Percentiles rank a stretch among this genome's conserved stretches.
phyloP scores from a whole-genome alignment of 495 filamentous ascomycete species.

The Trichocladium antarcticum region DNA sequence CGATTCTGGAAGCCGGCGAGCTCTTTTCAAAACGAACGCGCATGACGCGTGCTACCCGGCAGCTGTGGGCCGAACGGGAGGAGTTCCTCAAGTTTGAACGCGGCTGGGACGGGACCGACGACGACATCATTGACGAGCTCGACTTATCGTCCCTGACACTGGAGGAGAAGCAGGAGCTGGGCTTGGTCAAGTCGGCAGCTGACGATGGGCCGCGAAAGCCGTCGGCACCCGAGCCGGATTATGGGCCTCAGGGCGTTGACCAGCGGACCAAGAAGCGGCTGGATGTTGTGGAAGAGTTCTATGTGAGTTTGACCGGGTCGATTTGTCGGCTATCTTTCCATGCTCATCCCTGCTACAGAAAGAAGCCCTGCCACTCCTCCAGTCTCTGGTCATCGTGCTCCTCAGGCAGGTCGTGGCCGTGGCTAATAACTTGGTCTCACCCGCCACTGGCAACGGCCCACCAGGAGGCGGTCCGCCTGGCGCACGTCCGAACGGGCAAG shows the following conservation, averaged over 20 bases:
- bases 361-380: slow-evolving; percentile 68
- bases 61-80: slow-evolving; percentile 90
- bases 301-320: slow-evolving; percentile 47
- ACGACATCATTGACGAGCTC: slow-evolving; percentile 41
- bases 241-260: slow-evolving; percentile 42
- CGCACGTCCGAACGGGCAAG: slow-evolving; percentile 26
- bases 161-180: slow-evolving; percentile 35
- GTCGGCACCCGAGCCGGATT: slow-evolving; percentile 31
- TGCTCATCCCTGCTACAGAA: slow-evolving; percentile 37
- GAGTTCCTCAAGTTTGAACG: slow-evolving; percentile 82
- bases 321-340: slow-evolving; percentile 7
- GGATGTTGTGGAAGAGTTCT: slow-evolving; percentile 68
- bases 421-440: slow-evolving; percentile 50
- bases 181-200: slow-evolving; percentile 21
- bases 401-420: slow-evolving; percentile 77
- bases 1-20: slow-evolving; percentile 89
- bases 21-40: slow-evolving; percentile 80
- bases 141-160: slow-evolving; percentile 41
- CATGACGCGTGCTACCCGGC: slow-evolving; percentile 80
- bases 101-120: slow-evolving; percentile 56
- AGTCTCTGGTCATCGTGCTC: slow-evolving; percentile 88
- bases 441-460: slow-evolving; percentile 17
- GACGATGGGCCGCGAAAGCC: slow-evolving; percentile 20
- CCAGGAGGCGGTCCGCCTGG: slow-evolving; percentile 19
- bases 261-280: slow-evolving; percentile 52